Percentiles rank a stretch among this genome's conserved stretches.
Evolutionary conservation across 78 protist species (phyloP).

Genomic region (Emiliania huxleyi): DNA sequence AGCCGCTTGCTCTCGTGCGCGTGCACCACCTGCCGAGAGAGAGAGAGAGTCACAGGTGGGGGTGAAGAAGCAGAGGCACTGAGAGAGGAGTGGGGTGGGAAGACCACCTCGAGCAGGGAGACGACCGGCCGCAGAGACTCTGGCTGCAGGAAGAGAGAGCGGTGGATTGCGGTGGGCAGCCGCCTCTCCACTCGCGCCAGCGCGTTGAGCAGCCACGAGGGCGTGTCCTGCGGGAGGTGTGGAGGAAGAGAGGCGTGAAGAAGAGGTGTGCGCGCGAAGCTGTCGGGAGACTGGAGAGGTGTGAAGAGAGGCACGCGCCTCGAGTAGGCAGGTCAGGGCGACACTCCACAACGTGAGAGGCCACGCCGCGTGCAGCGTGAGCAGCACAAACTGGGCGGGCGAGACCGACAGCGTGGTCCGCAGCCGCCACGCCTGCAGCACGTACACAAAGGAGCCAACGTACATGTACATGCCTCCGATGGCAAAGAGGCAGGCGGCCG

Average conservation of each 20-base stretch:
- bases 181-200: neutral
- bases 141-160: neutral
- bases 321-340: neutral
- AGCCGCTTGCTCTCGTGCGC: too few relatives aligned
- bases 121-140: neutral
- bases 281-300: too few relatives aligned
- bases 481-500: neutral
- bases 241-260: too few relatives aligned
- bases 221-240: too few relatives aligned
- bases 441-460: neutral
- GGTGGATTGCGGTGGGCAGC: neutral
- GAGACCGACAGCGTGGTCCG: neutral
- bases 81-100: too few relatives aligned
- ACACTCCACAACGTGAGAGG: neutral
- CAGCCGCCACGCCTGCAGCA: neutral
- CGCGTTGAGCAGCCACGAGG: neutral
- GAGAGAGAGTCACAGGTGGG: too few relatives aligned
- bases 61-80: neutral
- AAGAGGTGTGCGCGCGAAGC: too few relatives aligned
- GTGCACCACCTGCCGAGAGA: too few relatives aligned
- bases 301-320: too few relatives aligned
- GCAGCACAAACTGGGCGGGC: neutral
- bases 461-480: conserved; percentile 18
- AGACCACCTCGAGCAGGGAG: neutral
- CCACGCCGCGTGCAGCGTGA: neutral